Evolutionary conservation across 1,284 basidiomycete species (phyloP).

Genomic region (Papiliotrema fonsecae): DNA sequence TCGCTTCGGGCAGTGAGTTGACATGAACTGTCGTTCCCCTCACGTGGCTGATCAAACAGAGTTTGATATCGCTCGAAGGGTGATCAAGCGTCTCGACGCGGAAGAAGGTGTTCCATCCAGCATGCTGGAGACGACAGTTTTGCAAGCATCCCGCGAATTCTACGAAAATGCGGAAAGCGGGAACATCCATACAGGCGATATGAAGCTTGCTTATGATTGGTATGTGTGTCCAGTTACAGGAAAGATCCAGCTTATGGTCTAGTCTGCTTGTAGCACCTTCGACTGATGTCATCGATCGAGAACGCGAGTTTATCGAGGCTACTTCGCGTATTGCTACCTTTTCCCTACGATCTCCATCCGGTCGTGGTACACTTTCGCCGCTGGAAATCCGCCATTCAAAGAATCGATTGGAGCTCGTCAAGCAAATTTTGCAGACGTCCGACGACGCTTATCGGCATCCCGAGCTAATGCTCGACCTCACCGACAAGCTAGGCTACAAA

Average conservation of each 20-base stretch:
- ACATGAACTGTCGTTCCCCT: neutral
- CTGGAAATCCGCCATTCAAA: slow-evolving; percentile 84
- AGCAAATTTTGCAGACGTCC: slow-evolving; percentile 72
- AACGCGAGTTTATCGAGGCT: slow-evolving; percentile 90
- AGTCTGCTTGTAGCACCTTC: slow-evolving; percentile 69
- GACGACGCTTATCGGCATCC: slow-evolving; percentile 80
- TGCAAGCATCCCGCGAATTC: slow-evolving; percentile 75
- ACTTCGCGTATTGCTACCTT: slow-evolving; percentile 64
- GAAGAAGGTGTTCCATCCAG: slow-evolving; percentile 55
- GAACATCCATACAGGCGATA: slow-evolving; percentile 84
- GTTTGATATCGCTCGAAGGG: slow-evolving; percentile 66
- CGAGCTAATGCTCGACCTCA: slow-evolving; percentile 81
- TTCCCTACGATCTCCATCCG: slow-evolving; percentile 62
- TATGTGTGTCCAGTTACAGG: slow-evolving; percentile 46
- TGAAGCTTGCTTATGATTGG: slow-evolving; percentile 95
- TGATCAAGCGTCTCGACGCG: slow-evolving; percentile 58
- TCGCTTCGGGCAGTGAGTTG: slow-evolving; percentile 78
- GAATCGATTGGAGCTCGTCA: slow-evolving; percentile 71
- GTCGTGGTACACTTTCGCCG: slow-evolving; percentile 65
- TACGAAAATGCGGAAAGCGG: slow-evolving; percentile 89
- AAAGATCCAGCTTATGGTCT: neutral
- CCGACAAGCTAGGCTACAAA: slow-evolving; percentile 75
- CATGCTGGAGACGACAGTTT: slow-evolving; percentile 68
- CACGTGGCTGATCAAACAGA: slow-evolving; percentile 52
- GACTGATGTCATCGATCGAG: slow-evolving; percentile 60